Conservation (phyloP, 306 rosid genomes). For the Carpinus fangiana region DNA sequence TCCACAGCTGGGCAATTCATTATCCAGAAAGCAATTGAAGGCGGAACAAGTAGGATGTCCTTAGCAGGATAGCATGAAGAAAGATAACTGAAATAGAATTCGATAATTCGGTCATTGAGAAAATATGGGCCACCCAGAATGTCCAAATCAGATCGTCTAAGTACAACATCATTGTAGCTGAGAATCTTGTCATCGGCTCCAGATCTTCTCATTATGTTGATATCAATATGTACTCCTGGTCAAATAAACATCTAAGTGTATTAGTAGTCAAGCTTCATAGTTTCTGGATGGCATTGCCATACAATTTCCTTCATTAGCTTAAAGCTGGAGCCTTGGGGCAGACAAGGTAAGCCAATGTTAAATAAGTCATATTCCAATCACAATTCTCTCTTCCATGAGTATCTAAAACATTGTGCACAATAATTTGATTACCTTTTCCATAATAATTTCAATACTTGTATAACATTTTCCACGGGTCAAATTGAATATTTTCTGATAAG, state of each 20-base stretch:
- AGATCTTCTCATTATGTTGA: constrained; percentile 46
- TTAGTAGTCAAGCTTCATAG: neutral
- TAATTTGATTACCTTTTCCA: neutral
- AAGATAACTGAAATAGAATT: constrained; percentile 75
- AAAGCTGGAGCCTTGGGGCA: neutral
- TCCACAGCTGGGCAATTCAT: constrained; percentile 55
- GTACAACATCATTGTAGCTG: constrained; percentile 86
- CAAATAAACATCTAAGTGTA: constrained; percentile 3
- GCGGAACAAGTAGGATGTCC: constrained; percentile 67
- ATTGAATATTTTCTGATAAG: neutral
- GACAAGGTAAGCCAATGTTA: neutral
- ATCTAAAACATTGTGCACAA: neutral
- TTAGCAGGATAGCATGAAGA: constrained; percentile 46
- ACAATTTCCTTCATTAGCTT: neutral
- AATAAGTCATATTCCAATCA: neutral
- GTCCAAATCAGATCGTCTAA: constrained; percentile 71
- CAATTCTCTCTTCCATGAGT: neutral
- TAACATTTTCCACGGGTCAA: neutral
- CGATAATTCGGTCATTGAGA: constrained; percentile 80
- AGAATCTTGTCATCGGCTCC: constrained; percentile 69
- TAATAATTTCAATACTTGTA: neutral
- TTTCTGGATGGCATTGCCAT: neutral
- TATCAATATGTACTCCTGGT: constrained; percentile 29
- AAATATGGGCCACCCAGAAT: constrained; percentile 71
- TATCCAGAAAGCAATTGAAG: constrained; percentile 86